phyloP scores from a whole-genome alignment of 2,329 filamentous ascomycete genomes.

The Aspergillus eucalypticola region DNA sequence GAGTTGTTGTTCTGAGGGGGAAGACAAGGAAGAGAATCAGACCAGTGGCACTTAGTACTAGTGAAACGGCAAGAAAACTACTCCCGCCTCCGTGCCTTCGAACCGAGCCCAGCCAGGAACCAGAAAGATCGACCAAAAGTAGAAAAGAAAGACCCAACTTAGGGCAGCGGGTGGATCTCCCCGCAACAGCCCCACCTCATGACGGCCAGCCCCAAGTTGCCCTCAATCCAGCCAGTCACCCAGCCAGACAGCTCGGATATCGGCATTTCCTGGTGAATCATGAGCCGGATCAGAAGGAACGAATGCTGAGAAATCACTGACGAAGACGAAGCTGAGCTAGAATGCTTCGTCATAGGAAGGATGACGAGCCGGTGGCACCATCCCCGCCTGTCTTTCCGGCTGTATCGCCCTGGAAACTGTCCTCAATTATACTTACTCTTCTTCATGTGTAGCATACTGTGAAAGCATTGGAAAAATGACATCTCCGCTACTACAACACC shows the following conservation, averaged over 20 bases:
- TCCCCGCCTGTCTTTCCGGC: neutral
- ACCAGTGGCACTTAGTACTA: no score
- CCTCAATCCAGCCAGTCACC: neutral
- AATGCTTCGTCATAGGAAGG: neutral
- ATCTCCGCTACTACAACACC: slow-evolving; percentile 25
- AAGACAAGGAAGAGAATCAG: no score
- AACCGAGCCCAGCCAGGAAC: neutral
- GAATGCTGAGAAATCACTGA: neutral
- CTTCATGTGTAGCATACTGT: no score
- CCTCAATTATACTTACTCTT: neutral
- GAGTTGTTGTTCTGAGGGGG: no score
- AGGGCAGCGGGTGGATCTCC: slow-evolving; percentile 18
- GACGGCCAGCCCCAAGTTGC: neutral
- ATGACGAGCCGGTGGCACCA: neutral
- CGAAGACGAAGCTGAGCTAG: neutral
- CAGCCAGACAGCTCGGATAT: neutral
- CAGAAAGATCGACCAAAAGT: neutral
- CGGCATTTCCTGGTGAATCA: slow-evolving; percentile 15
- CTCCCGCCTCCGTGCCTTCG: neutral
- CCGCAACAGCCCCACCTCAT: slow-evolving; percentile 27
- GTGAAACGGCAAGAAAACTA: neutral
- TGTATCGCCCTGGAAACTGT: neutral
- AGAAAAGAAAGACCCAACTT: neutral
- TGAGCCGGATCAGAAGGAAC: neutral
- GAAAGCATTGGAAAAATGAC: slow-evolving; percentile 20